These are phyloP conservation scores for Penicillium macrosclerotiorum DNA, from an alignment of 495 filamentous ascomycete species.

Conservation along the genomic window DNA sequence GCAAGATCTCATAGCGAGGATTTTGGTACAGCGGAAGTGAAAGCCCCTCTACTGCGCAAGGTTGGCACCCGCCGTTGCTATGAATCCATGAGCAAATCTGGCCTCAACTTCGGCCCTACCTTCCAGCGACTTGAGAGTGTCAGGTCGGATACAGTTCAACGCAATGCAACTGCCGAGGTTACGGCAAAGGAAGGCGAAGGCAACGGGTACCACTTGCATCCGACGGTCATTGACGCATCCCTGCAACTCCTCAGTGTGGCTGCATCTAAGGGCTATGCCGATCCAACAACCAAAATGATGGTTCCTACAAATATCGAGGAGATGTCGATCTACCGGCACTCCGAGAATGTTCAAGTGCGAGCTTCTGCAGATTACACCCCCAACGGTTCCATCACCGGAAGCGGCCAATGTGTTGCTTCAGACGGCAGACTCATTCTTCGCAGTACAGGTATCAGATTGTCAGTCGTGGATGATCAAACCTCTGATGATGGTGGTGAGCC, in stretches of 20 bases:
- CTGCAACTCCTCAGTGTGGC: conserved; percentile 12
- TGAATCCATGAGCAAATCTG: too few species aligned
- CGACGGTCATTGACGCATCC: conserved; percentile 18
- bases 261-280: conserved; percentile 9
- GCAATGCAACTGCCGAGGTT: too few species aligned
- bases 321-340: conserved; percentile 16
- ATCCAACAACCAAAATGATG: background rate
- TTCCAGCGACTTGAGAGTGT: too few species aligned
- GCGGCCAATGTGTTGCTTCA: conserved; percentile 1
- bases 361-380: conserved; percentile 11
- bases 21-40: too few species aligned
- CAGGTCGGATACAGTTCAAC: too few species aligned
- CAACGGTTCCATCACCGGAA: conserved; percentile 4
- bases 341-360: background rate
- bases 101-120: too few species aligned
- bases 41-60: too few species aligned
- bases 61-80: too few species aligned
- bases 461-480: conserved; percentile 12
- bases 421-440: conserved; percentile 6
- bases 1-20: too few species aligned
- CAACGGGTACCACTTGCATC: conserved; percentile 20
- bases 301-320: conserved; percentile 31
- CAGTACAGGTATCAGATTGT: conserved; percentile 6
- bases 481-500: background rate
- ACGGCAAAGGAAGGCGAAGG: too few species aligned